Evolutionary conservation across 192 early-diverging fungal genomes (phyloP), one percentile per base, ranked within the genome.

Genomic region (Lobosporangium transversale): DNA sequence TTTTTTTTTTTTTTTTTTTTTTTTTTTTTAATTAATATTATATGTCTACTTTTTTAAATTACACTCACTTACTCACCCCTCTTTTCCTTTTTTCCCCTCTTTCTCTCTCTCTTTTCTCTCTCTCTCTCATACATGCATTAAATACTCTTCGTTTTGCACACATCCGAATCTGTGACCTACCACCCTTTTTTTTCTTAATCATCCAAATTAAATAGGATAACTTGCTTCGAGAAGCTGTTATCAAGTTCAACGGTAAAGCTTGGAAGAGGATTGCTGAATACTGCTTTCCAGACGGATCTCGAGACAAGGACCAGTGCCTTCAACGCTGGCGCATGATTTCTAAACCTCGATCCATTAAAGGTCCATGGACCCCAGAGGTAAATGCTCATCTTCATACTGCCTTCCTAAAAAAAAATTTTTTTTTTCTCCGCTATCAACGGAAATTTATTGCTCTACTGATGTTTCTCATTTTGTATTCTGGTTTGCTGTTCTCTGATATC

Each of bases 281-380:
- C 32, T 76, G 73, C 37, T 76, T 76, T 27, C 64, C 73, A 18
- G 64, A 76, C 73, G 65, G 73, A 51, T 57, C 64, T 42, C 64
- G 65, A 76, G 73, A 76, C 59, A 76, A 76, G 30, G 73, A 76
- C 53, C 63, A 67, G 63, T 76, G 73, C 33, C 65, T 76, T 35
- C 73, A 76, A 45, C 73, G 73, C 30, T 76, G 73, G 73, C 51
- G 73, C n/a, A 76, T 76, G 73, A 76, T 76, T 58, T 76, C 73
- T 30, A 76, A 76, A 48, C 73, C 73, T 56, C 52, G 73, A 26
- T 76, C 73, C 9, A 76, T 76, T 40, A 76, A 76, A 36, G 73
- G 73, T 56, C 73, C 73, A 27, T 76, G 73, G 73, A 76, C 73
- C 47, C 73, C 73, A 26, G 73, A 76, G 65, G 73, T 76, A 67